These are phyloP conservation scores for Cicer pinnatifidum DNA, from an alignment of 306 rosid genomes.

Conservation along the genomic window DNA sequence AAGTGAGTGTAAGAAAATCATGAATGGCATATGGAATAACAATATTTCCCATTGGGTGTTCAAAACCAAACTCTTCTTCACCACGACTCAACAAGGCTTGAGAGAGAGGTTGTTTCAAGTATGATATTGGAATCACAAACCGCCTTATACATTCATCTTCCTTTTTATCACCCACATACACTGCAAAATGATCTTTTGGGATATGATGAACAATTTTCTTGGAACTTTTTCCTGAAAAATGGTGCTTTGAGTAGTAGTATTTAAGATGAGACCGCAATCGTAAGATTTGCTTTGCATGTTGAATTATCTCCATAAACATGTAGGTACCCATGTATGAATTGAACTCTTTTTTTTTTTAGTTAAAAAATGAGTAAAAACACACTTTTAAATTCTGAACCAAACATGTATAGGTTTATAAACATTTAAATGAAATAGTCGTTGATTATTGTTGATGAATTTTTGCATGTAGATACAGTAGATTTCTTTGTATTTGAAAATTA, in stretches of 20 bases:
- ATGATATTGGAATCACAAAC: conserved; percentile 56
- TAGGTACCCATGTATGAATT: conserved; percentile 44
- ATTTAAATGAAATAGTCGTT: neutral
- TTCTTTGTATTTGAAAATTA: too few species aligned
- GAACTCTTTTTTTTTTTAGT: neutral
- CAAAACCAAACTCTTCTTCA: conserved; percentile 56
- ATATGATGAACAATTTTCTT: conserved; percentile 25
- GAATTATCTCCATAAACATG: conserved; percentile 43
- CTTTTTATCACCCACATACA: conserved; percentile 49
- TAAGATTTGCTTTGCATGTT: conserved; percentile 44
- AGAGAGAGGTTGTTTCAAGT: conserved; percentile 54
- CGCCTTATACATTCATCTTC: conserved; percentile 36
- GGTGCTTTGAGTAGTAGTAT: conserved; percentile 26
- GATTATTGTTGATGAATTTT: neutral
- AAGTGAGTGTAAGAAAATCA: conserved; percentile 50
- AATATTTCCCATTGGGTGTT: conserved; percentile 46
- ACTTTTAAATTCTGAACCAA: neutral
- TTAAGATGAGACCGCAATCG: conserved; percentile 28
- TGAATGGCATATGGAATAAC: conserved; percentile 53
- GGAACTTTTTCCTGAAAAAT: neutral
- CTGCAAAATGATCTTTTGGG: conserved; percentile 58
- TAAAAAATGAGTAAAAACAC: neutral
- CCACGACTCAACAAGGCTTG: conserved; percentile 51
- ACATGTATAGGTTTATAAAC: neutral
- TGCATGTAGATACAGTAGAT: neutral